These are phyloP conservation scores for Jasminum sambac DNA, from an alignment of 257 asterid species.

Conservation along the genomic window DNA sequence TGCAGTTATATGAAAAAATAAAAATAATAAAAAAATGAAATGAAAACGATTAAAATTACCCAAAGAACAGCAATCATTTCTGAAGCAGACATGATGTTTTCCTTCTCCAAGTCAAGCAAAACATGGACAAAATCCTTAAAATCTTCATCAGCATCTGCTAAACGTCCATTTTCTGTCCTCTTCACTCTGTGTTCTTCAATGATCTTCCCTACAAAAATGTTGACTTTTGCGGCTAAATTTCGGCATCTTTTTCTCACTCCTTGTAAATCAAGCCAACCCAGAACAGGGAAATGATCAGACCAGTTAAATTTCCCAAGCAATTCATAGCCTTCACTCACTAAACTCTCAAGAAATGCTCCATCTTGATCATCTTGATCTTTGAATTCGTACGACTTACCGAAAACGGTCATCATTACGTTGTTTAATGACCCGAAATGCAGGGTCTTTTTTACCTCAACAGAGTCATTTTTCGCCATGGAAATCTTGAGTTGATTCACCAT, in stretches of 20 bases:
- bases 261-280: conserved; percentile 72
- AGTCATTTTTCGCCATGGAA: conserved; percentile 35
- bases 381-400: conserved; percentile 57
- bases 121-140: conserved; percentile 70
- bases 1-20: background rate
- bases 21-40: background rate
- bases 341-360: conserved; percentile 38
- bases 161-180: conserved; percentile 20
- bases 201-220: conserved; percentile 56
- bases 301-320: conserved; percentile 68
- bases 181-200: conserved; percentile 56
- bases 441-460: conserved; percentile 42
- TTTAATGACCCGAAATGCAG: conserved; percentile 60
- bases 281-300: conserved; percentile 72
- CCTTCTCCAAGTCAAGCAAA: conserved; percentile 66
- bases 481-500: conserved; percentile 44
- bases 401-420: conserved; percentile 79
- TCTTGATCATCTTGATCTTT: conserved; percentile 17
- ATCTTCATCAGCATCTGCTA: conserved; percentile 19
- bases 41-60: conserved; percentile 42
- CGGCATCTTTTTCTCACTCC: conserved; percentile 66
- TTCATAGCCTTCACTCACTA: conserved; percentile 75
- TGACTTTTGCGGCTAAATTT: conserved; percentile 44
- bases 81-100: conserved; percentile 49
- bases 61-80: conserved; percentile 87